A percentile compares a stretch with the other conserved stretches of the same genome.
These are phyloP conservation scores for Xylariaceae sp. DNA, from an alignment of 2,329 filamentous ascomycete genomes.

Conservation along the genomic window DNA sequence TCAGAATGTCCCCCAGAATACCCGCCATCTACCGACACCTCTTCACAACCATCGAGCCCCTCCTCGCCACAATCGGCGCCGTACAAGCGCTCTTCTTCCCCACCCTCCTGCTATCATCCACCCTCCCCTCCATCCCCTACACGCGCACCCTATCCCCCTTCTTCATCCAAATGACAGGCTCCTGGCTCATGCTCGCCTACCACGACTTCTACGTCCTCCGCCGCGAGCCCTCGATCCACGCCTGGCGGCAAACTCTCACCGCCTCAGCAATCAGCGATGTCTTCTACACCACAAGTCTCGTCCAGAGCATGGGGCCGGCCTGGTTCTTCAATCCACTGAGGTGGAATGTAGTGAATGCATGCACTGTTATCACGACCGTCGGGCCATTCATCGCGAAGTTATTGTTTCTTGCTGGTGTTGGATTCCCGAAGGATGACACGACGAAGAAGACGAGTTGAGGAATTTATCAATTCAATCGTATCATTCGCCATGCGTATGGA, in stretches of 20 bases:
- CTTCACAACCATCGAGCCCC: constrained; percentile 19
- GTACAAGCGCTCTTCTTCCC: constrained; percentile 16
- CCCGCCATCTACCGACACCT: constrained; percentile 17
- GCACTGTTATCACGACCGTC: constrained; percentile 15
- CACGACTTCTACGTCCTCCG: constrained; percentile 20
- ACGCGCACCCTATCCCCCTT: constrained; percentile 13
- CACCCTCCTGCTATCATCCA: constrained; percentile 5
- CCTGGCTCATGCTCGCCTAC: constrained; percentile 21
- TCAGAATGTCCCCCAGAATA: constrained; percentile 14
- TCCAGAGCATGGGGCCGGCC: constrained; percentile 15
- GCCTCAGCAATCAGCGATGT: constrained; percentile 20
- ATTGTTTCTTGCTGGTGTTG: constrained; percentile 17
- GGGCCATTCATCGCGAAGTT: constrained; percentile 19
- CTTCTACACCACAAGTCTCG: constrained; percentile 16
- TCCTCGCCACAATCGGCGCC: constrained; percentile 17
- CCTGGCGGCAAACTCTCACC: constrained; percentile 19
- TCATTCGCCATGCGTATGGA: too few species aligned
- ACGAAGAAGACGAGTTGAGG: constrained; percentile 11
- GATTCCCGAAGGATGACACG: constrained; percentile 3
- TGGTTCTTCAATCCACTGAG: constrained; percentile 15
- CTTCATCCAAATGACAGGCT: constrained; percentile 18
- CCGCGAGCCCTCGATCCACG: not conserved
- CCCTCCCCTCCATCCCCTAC: constrained; percentile 17
- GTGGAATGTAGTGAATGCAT: constrained; percentile 11
- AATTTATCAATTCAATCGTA: too few species aligned